Evolutionary conservation across 2,329 filamentous ascomycete species (phyloP), one percentile per base, ranked within the genome.

Genomic region (Calonectria henricotiae): DNA sequence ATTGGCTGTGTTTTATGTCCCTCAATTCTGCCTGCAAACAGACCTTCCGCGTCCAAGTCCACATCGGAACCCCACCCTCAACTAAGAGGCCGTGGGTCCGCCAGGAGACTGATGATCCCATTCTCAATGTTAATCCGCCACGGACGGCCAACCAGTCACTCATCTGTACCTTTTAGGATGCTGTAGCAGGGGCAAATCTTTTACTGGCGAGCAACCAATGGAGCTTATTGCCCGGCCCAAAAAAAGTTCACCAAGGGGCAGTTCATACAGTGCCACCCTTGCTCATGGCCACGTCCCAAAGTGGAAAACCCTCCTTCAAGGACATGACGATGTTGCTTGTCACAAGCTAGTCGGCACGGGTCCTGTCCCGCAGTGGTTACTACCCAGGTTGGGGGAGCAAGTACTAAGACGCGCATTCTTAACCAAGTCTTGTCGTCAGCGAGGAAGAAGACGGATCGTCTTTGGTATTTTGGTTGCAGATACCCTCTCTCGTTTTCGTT

Each of bases 111-210:
- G 63, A 65, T 71, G 64, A 73, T 67, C 46, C 71, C 58, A 70
- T 72, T 63, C 32, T 71, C 66, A 62, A 62, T 49, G 63, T 73
- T 62, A 47, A 63, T 72, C 62, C 65, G 58, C 51, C 66, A 39
- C 46, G 23, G 32, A 37, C 12, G 27, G 39, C 39, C 62, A 25
- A 17, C 30, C 23, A 51, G 35, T 54, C 70, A 62, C 68, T 68
- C n/a, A 13, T 69, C 39, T 39, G 49, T 68, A 64, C 47, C 62
- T 37, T 5, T 60, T 39, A 20, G 54, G 61, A 46, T 55, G 23
- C 30, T 23, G 13, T 30, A 44, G 55, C 46, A 63, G 61, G 68
- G 61, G 68, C 41, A 54, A 60, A 55, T 55, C 39, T 68, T 39
- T 44, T 58, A 32, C 65, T 61, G 15, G 32, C 15, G 7, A 69